These are phyloP conservation scores for Ensete ventricosum DNA, from an alignment of 176 grass and related monocot genomes.

Conservation along the genomic window DNA sequence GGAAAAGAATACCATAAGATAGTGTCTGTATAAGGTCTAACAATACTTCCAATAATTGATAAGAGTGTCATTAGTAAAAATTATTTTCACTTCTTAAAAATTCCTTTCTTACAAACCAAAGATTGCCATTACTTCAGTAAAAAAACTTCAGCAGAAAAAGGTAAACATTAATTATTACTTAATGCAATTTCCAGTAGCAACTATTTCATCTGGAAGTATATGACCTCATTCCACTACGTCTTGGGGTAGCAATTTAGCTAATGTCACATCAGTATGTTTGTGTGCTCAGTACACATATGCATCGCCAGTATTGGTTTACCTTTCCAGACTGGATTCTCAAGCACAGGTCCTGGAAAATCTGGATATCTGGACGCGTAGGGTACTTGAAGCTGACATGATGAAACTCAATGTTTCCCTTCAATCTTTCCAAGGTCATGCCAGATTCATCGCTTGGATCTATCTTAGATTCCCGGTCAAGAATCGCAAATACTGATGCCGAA, in stretches of 20 bases:
- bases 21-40: too few relatives aligned
- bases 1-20: not conserved
- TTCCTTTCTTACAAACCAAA: not conserved
- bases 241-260: not conserved
- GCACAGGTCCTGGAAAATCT: constrained; percentile 89
- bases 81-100: not conserved
- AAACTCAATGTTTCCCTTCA: constrained; percentile 70
- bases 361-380: constrained; percentile 76
- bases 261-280: not conserved
- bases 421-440: constrained; percentile 49
- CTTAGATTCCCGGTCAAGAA: constrained; percentile 80
- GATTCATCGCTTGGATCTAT: constrained; percentile 78
- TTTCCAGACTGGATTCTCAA: constrained; percentile 82
- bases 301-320: constrained; percentile 24
- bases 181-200: not conserved
- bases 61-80: not conserved
- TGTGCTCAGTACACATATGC: not conserved
- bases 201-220: not conserved
- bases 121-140: not conserved
- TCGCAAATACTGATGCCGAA: constrained; percentile 75
- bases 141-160: not conserved
- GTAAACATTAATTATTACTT: too few relatives aligned
- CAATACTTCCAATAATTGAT: not conserved
- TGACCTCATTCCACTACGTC: not conserved
- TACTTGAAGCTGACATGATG: constrained; percentile 85